Conservation (phyloP, 1,139 yeast species). For the Petasospora rhodanensis region DNA sequence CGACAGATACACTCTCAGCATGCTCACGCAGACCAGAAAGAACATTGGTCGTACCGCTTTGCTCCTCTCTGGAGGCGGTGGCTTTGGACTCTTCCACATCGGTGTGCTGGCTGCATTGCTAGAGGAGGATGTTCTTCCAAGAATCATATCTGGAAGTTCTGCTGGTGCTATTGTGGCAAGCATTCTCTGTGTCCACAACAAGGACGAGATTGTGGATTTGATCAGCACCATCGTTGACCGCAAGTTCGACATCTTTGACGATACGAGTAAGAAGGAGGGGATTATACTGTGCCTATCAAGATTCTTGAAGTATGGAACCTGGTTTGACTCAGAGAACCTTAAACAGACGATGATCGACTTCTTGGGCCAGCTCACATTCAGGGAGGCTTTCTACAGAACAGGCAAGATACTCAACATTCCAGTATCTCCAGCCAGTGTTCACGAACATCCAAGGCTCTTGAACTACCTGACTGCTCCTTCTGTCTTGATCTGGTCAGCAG, state of each 20-base stretch:
- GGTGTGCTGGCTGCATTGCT: constrained; percentile 83
- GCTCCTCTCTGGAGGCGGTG: constrained; percentile 91
- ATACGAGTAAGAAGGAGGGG: constrained; percentile 35
- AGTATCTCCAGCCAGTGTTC: constrained; percentile 80
- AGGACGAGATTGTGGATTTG: constrained; percentile 62
- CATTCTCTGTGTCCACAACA: constrained; percentile 73
- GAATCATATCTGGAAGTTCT: constrained; percentile 91
- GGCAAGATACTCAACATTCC: constrained; percentile 83
- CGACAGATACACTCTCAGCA: constrained; percentile 65
- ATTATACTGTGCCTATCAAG: constrained; percentile 46
- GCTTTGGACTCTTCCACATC: constrained; percentile 87
- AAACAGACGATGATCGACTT: constrained; percentile 69
- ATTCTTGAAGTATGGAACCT: constrained; percentile 57
- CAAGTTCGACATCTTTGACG: constrained; percentile 68
- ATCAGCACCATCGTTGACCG: constrained; percentile 50
- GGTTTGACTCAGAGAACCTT: constrained; percentile 76
- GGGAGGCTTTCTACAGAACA: constrained; percentile 88
- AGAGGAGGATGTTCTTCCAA: constrained; percentile 72
- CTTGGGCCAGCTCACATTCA: constrained; percentile 90
- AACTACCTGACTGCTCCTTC: constrained; percentile 94
- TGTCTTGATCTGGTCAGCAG: constrained; percentile 93
- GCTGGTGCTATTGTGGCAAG: constrained; percentile 97
- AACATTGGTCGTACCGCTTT: constrained; percentile 92
- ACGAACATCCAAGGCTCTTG: constrained; percentile 76
- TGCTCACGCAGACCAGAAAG: constrained; percentile 82